Base-by-base conservation (phyloP, 2,329 filamentous ascomycete species). In the Escovopsis sp. region DNA sequence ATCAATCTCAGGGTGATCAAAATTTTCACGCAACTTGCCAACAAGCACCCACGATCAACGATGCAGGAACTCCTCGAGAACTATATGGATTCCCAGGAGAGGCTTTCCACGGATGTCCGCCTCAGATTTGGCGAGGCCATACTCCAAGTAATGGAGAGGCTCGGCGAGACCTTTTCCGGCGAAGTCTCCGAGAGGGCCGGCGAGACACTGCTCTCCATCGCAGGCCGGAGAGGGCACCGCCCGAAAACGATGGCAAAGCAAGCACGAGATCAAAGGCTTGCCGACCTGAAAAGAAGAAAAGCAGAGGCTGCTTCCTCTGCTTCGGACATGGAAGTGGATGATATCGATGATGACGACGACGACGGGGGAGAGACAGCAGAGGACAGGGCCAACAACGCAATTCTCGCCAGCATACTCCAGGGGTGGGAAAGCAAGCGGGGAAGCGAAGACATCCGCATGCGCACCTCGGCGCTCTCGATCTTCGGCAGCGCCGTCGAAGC, bases 111-210 rank as follows among this genome's bases (percentile, higher is more conserved):
- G 0, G 81, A 86, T 54, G 67, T 72, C 2, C 71, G 82, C 2
- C 65, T 86, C 0, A 68, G 80, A 8, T 72, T 84, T 47, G 82
- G 80, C 39, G 81, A 87, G 55, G 75, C 77, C 0, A 58, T 84
- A 16, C 51, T 77, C 2, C 75, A 78, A 49, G 72, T 81, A 0
- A 67, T 81, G n/a, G 70, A 83, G 53, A 67, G 69, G 7, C 64
- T 78, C 2, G 71, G 72, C 5, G 62, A 69, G 40, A 70, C 67
- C 0, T 78, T 81, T 44, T 55, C 67, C 0, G 73, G 71, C 1
- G 69, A 73, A 0, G 55, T 66, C 0, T 74, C 76, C 0, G 55
- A 61, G 30, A 58, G 67, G 13, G 67, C 78, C 1, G 65, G 67
- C 3, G 69, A 79, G 48, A 73, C 70, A 0, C 66, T 82, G n/a